Base-by-base conservation (phyloP, 495 filamentous ascomycete species). In the Pseudoneurospora amorphoporcata region DNA sequence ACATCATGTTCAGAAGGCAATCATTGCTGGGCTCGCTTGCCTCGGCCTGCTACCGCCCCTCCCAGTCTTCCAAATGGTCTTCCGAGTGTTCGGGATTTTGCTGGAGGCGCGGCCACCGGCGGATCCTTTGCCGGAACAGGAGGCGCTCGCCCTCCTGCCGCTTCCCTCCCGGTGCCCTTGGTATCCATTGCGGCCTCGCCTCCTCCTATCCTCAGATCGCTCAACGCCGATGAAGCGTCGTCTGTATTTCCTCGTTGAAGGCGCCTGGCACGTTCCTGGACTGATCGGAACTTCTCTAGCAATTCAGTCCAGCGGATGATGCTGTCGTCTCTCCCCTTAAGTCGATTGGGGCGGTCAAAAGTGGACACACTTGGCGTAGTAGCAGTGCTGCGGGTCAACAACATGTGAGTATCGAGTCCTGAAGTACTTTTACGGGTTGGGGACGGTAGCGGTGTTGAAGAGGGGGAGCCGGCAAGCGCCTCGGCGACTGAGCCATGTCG, bases 201-300 rank as follows among this genome's bases (percentile, higher is more conserved):
- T n/a, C 58, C 69, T 40, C 80, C 77, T 0, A 88, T 82, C 16
- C 83, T 83, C 58, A 83, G 70, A 45, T 84, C 83, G 41, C 80
- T 73, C 6, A 79, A 69, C 38, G 78, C 80, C 29, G 83, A 76
- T 45, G 78, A 76, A 29, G 79, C 74, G 72, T 86, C 85, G 61
- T 83, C 83, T 69, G 84, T 68, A 14, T 81, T 79, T 1, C 82
- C 76, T 58, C 84, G 81, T 71, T 86, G 83, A 37, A 84, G 77
- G 43, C 87, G 79, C 37, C 87, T 79, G 8, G 92, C 91, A 39
- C 87, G 88, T 72, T 99, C 96, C 77, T 99, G 95, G 23, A 95
- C 93, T 32, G 84, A 84, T 73, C 91, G 92, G 81, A 98, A 99
- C 78, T 97, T 98, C 72, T 98, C 95, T n/a, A 99, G 88, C 19